phyloP scores from a whole-genome alignment of 371 early-diverging fungal species.

The Nosema muscidifuracis region DNA sequence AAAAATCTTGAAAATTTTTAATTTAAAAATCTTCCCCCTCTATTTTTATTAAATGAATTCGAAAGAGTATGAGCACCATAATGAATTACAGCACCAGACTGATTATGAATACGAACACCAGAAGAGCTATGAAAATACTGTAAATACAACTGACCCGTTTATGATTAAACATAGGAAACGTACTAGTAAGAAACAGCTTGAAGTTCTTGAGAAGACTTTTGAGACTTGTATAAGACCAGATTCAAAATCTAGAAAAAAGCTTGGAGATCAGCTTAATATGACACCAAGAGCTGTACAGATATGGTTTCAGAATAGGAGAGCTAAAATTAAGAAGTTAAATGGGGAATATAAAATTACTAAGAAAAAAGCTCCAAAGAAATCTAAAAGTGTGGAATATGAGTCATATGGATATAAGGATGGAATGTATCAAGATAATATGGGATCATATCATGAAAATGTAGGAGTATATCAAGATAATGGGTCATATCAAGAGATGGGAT shows the following conservation, averaged over 20 bases:
- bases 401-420: too few species aligned
- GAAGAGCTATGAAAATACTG: too few species aligned
- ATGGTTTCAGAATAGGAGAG: conserved; percentile 62
- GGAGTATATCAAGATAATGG: too few species aligned
- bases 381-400: too few species aligned
- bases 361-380: neutral
- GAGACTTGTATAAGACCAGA: conserved; percentile 53
- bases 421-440: too few species aligned
- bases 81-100: too few species aligned
- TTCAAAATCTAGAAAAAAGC: conserved; percentile 41
- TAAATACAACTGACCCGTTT: neutral
- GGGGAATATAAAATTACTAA: neutral
- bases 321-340: conserved; percentile 49
- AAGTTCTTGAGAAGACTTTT: conserved; percentile 43
- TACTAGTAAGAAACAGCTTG: conserved; percentile 22
- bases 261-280: conserved; percentile 52
- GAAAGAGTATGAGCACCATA: neutral
- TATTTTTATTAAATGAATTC: neutral
- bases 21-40: conserved; percentile 1
- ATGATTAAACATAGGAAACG: conserved; percentile 3
- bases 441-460: too few species aligned
- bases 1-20: neutral
- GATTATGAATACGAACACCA: too few species aligned
- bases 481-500: too few species aligned
- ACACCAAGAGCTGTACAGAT: conserved; percentile 51